A percentile compares a stretch with the other conserved stretches of the same genome.
Evolutionary conservation across 108 stramenopile species (phyloP).

Genomic region (Skeletonema costatum): DNA sequence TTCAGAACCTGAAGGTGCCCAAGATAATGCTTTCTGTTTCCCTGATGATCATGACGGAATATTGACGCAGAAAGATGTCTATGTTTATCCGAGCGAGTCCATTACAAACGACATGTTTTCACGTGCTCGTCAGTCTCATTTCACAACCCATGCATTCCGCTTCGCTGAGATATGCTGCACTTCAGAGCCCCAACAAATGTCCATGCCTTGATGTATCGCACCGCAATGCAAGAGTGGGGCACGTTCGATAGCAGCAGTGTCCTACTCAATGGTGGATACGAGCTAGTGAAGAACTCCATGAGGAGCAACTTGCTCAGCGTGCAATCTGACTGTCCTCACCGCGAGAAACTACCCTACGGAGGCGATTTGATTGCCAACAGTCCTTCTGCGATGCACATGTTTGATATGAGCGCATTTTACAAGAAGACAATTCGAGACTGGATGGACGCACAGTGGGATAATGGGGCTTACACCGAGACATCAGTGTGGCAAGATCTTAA

Average conservation of each 20-base stretch:
- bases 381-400: conserved; percentile 38
- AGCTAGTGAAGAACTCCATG: conserved; percentile 37
- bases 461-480: conserved; percentile 51
- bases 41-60: conserved; percentile 39
- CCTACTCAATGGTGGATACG: conserved; percentile 36
- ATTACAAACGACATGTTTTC: background rate
- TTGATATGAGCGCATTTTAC: conserved; percentile 53
- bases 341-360: conserved; percentile 54
- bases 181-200: conserved; percentile 18
- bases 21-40: conserved; percentile 9
- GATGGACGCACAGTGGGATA: conserved; percentile 47
- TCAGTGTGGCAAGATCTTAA: conserved; percentile 46
- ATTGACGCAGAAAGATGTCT: conserved; percentile 32
- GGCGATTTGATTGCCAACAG: conserved; percentile 50
- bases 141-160: conserved; percentile 42
- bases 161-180: conserved; percentile 46
- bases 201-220: conserved; percentile 31
- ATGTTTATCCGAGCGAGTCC: conserved; percentile 12
- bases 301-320: conserved; percentile 52
- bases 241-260: conserved; percentile 39
- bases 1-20: conserved; percentile 3
- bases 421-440: conserved; percentile 49
- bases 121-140: conserved; percentile 36
- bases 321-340: conserved; percentile 61
- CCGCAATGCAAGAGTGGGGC: conserved; percentile 43